Evolutionary conservation across 805 yeast genomes (phyloP), one percentile per base, ranked within the genome.

Genomic region (Candida maesae): DNA sequence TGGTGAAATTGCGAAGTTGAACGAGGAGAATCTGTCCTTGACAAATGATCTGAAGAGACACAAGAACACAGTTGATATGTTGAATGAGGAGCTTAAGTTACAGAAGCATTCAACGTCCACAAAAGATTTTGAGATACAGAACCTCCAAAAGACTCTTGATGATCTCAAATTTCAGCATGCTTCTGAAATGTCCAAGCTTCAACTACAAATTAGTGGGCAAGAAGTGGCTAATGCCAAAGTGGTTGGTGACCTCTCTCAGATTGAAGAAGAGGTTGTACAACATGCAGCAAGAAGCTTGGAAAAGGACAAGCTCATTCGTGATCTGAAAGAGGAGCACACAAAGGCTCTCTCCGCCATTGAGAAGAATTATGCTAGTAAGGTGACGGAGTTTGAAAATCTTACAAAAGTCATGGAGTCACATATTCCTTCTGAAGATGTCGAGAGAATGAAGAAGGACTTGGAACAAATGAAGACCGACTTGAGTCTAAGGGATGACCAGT

Each of bases 201-300:
- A 40, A 21, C 4, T 43, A 16, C 33, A 41, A 13, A 47, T 62
- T 18, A 54, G 61, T 7, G 47, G 49, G 13, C 51, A 46, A 17
- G 55, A 53, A 16, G 48, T 41, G 16, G 35, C 36, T 4, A 43
- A 35, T 19, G 24, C 45, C 10, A 33, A 19, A 6, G 21, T 48
- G 47, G 50, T 38, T 18, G 39, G 21, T 20, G 40, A 41, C 14
- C 24, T 49, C 15, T 23, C 26, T 8, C 21, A 26, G 20, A 19
- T 46, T 16, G 33, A 42, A 13, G 42, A 39, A 16, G 49, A 39
- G 23, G 24, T 42, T 6, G 19, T 28, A 9, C n/a, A 28, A 7
- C 49, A 42, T 17, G 23, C 39, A 2, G 24, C 44, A 3, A 36
- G 31, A 23, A 30, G 39, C 5, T 7, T 30, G 36, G 36, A 39